Evolutionary conservation across 1,139 yeast species (phyloP), one percentile per base, ranked within the genome.

Genomic region (Yarrowia galli): DNA sequence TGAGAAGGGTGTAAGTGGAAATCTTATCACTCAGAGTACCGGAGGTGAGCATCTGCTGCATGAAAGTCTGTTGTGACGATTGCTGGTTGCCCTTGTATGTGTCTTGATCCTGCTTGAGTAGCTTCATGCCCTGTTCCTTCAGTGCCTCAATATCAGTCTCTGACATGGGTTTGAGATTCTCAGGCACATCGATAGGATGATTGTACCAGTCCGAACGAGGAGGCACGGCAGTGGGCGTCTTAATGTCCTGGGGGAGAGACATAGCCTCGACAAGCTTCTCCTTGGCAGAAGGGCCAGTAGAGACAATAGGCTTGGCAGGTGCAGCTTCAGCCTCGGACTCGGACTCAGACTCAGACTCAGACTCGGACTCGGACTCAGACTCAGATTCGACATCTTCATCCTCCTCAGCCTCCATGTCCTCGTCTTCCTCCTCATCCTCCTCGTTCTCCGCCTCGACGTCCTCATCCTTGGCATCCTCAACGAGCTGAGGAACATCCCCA

Each of bases 11-110:
- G 74, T 95, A 83, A 0, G 99, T 98, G 63, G 98, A 91, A 69
- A 95, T 91, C 79, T 95, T 93, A 89, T 95, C 99, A 74, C 88
- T 89, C 73, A 95, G 83, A 0, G 99, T 95, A 90, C 99, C 99
- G 71, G 88, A 90, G 8, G 93, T 84, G 75, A 95, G 84, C 72
- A 95, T 89, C 78, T 95, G 97, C 0, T 95, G 85, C 84, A 93
- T 87, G 77, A 93, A 93, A 83, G 89, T 90, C 77, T 87, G 89
- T 78, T 93, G 97, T 2, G 97, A 89, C 42, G 91, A 86, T 64
- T 92, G 88, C 72, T 89, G 86, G 48, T 92, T 85, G 76, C 91
- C 90, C 18, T 68, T 61, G 76, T 90, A 95, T 0, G 83, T 76
- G 70, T 85, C 84, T 76, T 92, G 92, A 71, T 95, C 99, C 36